A percentile compares a stretch with the other conserved stretches of the same genome.
Conservation (phyloP, 345 rosid genomes). For the Limnanthes douglasii region DNA sequence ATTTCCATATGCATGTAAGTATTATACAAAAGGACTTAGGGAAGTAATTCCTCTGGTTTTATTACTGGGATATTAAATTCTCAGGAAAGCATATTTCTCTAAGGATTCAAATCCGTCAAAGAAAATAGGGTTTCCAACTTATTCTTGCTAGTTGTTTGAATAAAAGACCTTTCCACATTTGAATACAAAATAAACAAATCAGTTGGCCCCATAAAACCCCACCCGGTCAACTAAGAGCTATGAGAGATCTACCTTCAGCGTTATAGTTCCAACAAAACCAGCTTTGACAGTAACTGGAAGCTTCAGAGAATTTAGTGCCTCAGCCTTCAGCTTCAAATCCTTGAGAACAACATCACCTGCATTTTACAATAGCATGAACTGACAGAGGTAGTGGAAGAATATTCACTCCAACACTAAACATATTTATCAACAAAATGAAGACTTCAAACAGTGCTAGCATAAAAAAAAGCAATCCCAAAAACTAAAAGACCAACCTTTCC, state of each 20-base stretch:
- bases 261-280: slow-evolving; percentile 90
- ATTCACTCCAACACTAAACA: slow-evolving; percentile 5
- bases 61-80: too few species aligned
- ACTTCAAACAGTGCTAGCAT: slow-evolving; percentile 2
- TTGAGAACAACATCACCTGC: slow-evolving; percentile 97
- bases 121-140: too few species aligned
- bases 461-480: background rate
- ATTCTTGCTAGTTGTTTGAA: too few species aligned
- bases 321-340: slow-evolving; percentile 87
- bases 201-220: too few species aligned
- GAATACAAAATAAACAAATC: too few species aligned
- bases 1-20: too few species aligned
- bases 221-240: too few species aligned
- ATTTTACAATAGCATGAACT: slow-evolving; percentile 8
- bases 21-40: too few species aligned
- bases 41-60: too few species aligned
- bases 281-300: slow-evolving; percentile 96
- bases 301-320: slow-evolving; percentile 80
- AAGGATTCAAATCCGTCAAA: too few species aligned
- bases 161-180: too few species aligned
- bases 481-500: slow-evolving; percentile 59
- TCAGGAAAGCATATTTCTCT: too few species aligned
- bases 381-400: slow-evolving; percentile 4
- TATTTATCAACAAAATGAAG: background rate
- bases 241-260: slow-evolving; percentile 53